These are phyloP conservation scores for Picea glauca DNA, from an alignment of 75 land plant genomes.

Conservation along the genomic window DNA sequence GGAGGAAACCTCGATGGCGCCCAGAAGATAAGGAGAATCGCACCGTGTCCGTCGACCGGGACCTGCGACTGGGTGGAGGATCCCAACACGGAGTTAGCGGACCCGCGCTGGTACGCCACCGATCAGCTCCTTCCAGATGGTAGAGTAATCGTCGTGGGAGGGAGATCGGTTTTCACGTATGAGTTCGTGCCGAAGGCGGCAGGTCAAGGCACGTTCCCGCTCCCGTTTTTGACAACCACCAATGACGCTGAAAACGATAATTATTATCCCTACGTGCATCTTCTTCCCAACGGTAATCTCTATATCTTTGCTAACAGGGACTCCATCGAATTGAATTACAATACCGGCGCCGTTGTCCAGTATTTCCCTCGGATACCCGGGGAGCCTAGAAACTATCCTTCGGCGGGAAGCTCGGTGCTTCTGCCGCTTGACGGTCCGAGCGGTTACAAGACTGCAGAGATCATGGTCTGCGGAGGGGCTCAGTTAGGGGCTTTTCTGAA, in stretches of 20 bases:
- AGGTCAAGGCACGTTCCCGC: background rate
- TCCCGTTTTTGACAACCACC: constrained; percentile 5
- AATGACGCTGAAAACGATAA: constrained; percentile 14
- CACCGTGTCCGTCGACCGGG: constrained; percentile 10
- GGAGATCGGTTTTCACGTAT: constrained; percentile 17
- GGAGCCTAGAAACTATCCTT: constrained; percentile 33
- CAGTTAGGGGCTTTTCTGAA: constrained; percentile 16
- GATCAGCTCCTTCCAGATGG: constrained; percentile 39
- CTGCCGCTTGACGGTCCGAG: constrained; percentile 15
- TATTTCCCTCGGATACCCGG: constrained; percentile 18
- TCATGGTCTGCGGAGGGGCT: constrained; percentile 30
- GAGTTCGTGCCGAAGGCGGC: constrained; percentile 38
- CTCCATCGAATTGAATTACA: constrained; percentile 41
- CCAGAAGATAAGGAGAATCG: constrained; percentile 18
- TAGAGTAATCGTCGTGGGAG: constrained; percentile 36
- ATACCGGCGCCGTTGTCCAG: constrained; percentile 13
- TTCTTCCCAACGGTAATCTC: constrained; percentile 25
- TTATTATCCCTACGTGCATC: constrained; percentile 22
- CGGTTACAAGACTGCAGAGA: constrained; percentile 12
- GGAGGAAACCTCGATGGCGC: constrained; percentile 32
- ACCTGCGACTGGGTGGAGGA: constrained; percentile 35
- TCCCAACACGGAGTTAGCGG: constrained; percentile 6
- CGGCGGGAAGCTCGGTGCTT: constrained; percentile 22
- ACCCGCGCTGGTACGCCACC: constrained; percentile 38
- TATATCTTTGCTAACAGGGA: constrained; percentile 43